Evolutionary conservation across 2,329 filamentous ascomycete species (phyloP).

Genomic region (Cercospora zeae-maydis): DNA sequence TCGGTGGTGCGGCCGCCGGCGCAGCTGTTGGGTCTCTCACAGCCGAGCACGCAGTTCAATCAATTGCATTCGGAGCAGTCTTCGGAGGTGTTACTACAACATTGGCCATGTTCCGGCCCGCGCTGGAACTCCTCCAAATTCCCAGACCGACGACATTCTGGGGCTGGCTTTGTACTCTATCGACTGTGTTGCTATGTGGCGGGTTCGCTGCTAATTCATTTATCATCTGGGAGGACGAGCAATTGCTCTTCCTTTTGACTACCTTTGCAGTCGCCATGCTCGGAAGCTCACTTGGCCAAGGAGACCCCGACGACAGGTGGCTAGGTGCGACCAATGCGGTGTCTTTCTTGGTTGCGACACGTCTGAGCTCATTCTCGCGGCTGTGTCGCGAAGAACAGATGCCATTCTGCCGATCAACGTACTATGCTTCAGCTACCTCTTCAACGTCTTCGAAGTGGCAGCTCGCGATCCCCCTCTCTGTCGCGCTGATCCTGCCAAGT

Average conservation of each 20-base stretch:
- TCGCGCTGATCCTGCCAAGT: conserved; percentile 67
- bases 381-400: conserved; percentile 98
- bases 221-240: conserved; percentile 97
- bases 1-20: conserved; percentile 37
- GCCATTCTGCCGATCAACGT: conserved; percentile 92
- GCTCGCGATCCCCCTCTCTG: conserved; percentile 71
- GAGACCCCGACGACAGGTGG: conserved; percentile 62
- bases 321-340: conserved; percentile 81
- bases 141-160: conserved; percentile 73
- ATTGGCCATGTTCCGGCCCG: conserved; percentile 41
- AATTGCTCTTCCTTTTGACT: conserved; percentile 83
- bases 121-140: conserved; percentile 43
- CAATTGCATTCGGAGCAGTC: conserved; percentile 41
- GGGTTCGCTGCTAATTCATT: conserved; percentile 98
- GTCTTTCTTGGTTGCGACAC: conserved; percentile 73
- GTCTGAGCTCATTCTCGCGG: conserved; percentile 79
- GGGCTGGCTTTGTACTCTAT: conserved; percentile 80
- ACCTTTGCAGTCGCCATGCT: conserved; percentile 79
- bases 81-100: conserved; percentile 41
- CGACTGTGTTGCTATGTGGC: conserved; percentile 81
- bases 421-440: conserved; percentile 86
- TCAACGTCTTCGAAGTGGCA: conserved; percentile 94
- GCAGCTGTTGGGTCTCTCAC: conserved; percentile 33
- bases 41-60: conserved; percentile 41
- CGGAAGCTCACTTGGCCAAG: conserved; percentile 70